Base-by-base conservation (phyloP, 2,329 filamentous ascomycete genomes). In the Aspergillus versicolor region DNA sequence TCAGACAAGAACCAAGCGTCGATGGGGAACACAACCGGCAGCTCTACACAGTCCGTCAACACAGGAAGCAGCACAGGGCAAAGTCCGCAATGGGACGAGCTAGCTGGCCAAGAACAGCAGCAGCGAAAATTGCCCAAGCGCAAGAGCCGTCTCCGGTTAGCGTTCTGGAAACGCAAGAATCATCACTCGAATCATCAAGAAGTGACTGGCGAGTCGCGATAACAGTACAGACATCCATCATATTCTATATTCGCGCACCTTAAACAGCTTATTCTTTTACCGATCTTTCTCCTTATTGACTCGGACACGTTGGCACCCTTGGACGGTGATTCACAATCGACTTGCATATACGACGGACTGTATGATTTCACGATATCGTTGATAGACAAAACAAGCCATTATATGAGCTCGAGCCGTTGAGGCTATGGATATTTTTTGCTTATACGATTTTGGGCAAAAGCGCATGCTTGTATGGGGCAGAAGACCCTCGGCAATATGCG, bases 81-180 rank as follows among this genome's bases (percentile, higher is more conserved):
- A 46, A 54, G 45, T 12, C 57, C 61, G 8, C 60, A 61, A 32
- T 62, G 54, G 38, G 67, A 69, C 8, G 67, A 69, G 17, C 56
- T 62, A 22, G 47, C 56, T 12, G 61, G 59, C 27, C 60, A 61
- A 56, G 65, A 66, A 21, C 57, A 58, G 27, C 27, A 54, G 3
- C 54, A 56, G 24, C 67, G 66, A n/a, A 63, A 63, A 50, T 62
- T 75, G 42, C 69, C 70, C 13, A 75, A 75, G 57, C 68, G 70
- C 17, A 66, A 70, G 46, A 76, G 74, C 54, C 71, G 75, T 13
- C 65, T 77, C 43, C 71, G 75, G 40, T 64, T 77, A 53, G 74
- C 74, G 32, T 77, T 77, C 46, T 77, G 75, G 75, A 73, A 71
- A 52, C 72, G 73, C 45, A 70, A 69, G 52, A 63, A 64, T 22